Base-by-base conservation (phyloP, 768 basidiomycete genomes). In the Dictyophora rubrovolvata region DNA sequence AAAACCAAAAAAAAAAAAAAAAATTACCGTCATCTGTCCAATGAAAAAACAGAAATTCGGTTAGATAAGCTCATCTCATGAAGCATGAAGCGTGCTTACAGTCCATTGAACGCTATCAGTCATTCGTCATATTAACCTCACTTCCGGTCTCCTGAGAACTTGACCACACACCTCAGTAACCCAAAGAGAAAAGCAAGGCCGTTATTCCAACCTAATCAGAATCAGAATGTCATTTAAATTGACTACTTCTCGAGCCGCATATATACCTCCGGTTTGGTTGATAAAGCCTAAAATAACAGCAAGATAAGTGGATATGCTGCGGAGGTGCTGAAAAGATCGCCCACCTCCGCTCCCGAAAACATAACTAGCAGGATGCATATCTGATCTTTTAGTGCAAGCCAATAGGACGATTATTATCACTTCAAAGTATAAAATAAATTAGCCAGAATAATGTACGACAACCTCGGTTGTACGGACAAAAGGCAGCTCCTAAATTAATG, bases 161-260 rank as follows among this genome's bases (percentile, higher is more conserved):
- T 28, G 28, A 28, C 12, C 18, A 28, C 34, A 8, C 28, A 59
- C 57, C 57, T 87, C 28, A 93, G 76, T 54, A 93, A 71, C 22
- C 91, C 92, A 63, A 95, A 85, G 20, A 91, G 73, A 74, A 93
- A 92, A 0, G 89, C 85, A 48, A 94, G 74, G 0, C 91, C 91
- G 46, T 77, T 80, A 63, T 83, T 85, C 79, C 83, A 85, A 60
- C 86, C 53, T 53, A 57, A 12, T 28, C 22, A 48, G 18, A 1
- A 17, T 55, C 21, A 21, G 34, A 18, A 61, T 47, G 42, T 28
- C 51, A 54, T 3, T 14, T 48, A 17, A 17, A 34, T 33, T 34
- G 33, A 59, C 17, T 7, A 21, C 56, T 18, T 50, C 36, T 10
- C 11, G 21, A 12, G 48, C 48, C 7, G 28, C 28, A 28, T 28